Percentiles rank a stretch among this genome's conserved stretches.
Conservation (phyloP, 2,329 filamentous ascomycete species). For the Dactylonectria estremocensis region DNA sequence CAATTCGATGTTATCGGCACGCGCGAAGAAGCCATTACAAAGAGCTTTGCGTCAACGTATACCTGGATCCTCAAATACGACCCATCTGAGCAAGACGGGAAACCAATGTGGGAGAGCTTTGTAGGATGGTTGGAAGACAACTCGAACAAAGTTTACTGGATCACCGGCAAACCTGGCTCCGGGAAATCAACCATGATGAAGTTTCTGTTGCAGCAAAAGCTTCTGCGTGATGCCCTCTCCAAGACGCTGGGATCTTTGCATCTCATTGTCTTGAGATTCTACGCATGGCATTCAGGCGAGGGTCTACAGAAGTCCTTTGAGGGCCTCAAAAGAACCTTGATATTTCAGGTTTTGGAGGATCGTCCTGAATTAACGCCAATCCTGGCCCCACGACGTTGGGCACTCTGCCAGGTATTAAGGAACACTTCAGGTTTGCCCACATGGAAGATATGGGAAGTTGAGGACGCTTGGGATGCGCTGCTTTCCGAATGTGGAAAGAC, state of each 20-base stretch:
- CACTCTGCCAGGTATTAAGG: conserved; percentile 1
- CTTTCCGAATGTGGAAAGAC: no score
- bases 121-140: not conserved
- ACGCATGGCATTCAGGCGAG: conserved; percentile 3
- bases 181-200: conserved; percentile 29
- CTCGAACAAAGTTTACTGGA: conserved; percentile 19
- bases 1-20: not conserved
- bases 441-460: not conserved
- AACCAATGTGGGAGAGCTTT: conserved; percentile 3
- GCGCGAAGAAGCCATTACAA: not conserved
- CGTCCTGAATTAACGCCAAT: not conserved
- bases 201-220: no score
- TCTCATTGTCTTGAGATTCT: not conserved
- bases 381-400: not conserved
- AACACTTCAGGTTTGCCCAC: not conserved
- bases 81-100: not conserved
- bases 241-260: conserved; percentile 1
- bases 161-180: conserved; percentile 25
- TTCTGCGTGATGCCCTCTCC: no score
- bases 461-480: no score
- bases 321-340: conserved; percentile 1
- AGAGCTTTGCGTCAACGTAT: not conserved
- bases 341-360: not conserved
- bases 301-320: not conserved
- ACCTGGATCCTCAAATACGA: not conserved